Evolutionary conservation across 225 moss, liverwort and hornwort species (phyloP).

Genomic region (Polytrichum commune): DNA sequence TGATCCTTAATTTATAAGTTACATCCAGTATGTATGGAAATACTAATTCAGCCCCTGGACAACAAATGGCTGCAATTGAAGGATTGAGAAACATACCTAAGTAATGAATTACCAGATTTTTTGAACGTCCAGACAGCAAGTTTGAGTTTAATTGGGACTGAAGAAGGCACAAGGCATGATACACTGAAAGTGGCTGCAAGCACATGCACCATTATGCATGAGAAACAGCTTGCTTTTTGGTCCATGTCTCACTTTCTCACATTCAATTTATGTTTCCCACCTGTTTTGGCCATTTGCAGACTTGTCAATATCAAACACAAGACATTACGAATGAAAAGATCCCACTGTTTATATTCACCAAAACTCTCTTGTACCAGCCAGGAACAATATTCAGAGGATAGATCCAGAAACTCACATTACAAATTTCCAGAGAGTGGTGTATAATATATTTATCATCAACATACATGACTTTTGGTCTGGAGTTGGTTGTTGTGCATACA

Average conservation of each 20-base stretch:
- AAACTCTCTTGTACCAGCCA: too few relatives aligned
- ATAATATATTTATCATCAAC: too few relatives aligned
- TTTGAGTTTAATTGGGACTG: constrained; percentile 10
- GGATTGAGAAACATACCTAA: constrained; percentile 31
- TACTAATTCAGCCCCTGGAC: too few relatives aligned
- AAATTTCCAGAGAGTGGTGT: too few relatives aligned
- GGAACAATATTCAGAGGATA: too few relatives aligned
- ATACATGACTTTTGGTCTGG: too few relatives aligned
- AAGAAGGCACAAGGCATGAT: constrained; percentile 53
- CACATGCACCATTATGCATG: constrained; percentile 13
- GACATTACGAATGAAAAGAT: not conserved
- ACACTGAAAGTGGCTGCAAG: constrained; percentile 72
- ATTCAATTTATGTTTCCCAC: constrained; percentile 4
- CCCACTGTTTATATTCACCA: too few relatives aligned
- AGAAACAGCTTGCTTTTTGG: not conserved
- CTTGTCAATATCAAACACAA: not conserved
- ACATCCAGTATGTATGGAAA: too few relatives aligned
- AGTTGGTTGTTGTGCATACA: too few relatives aligned
- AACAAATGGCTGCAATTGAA: too few relatives aligned
- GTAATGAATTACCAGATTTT: constrained; percentile 55
- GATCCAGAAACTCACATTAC: too few relatives aligned
- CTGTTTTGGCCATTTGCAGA: constrained; percentile 1
- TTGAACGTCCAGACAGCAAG: constrained; percentile 5
- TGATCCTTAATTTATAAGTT: too few relatives aligned
- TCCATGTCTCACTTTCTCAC: not conserved